Evolutionary conservation across 306 rosid species (phyloP).

Genomic region (Glycine tomentella): DNA sequence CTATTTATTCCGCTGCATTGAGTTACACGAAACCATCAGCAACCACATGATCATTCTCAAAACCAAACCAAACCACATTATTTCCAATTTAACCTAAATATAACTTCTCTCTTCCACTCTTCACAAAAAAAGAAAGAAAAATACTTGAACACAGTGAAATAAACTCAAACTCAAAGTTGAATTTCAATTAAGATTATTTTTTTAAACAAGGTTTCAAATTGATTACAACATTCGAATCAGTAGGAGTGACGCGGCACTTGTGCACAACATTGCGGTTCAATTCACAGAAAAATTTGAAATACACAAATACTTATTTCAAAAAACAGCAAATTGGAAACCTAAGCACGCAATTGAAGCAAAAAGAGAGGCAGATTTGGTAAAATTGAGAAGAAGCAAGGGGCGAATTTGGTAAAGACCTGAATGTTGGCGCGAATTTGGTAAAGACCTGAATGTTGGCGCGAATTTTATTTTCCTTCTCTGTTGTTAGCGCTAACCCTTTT

Average conservation of each 20-base stretch:
- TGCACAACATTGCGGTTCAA: slow-evolving; percentile 8
- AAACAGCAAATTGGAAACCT: not conserved
- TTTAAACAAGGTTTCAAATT: not conserved
- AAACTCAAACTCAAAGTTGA: slow-evolving; percentile 10
- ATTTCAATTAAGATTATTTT: not conserved
- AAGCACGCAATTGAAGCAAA: slow-evolving; percentile 1
- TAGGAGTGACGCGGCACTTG: not conserved
- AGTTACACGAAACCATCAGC: slow-evolving; percentile 23
- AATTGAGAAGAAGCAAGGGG: slow-evolving; percentile 16
- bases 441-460: slow-evolving; percentile 1
- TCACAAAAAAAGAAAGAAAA: not conserved
- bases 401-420: no score
- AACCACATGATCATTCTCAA: slow-evolving; percentile 33
- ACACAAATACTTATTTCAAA: not conserved
- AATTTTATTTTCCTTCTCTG: not conserved
- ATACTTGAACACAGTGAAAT: not conserved
- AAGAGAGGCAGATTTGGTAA: not conserved
- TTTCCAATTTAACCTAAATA: slow-evolving; percentile 24
- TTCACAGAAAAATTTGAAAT: not conserved
- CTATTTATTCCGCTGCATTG: slow-evolving; percentile 43
- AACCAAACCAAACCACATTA: slow-evolving; percentile 21
- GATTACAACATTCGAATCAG: not conserved
- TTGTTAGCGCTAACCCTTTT: not conserved
- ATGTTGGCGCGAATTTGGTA: slow-evolving; percentile 19
- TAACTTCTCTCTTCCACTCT: not conserved